Percentiles rank a stretch among this genome's conserved stretches.
Evolutionary conservation across 768 basidiomycete genomes (phyloP).

Genomic region (Lentinula guzmanii): DNA sequence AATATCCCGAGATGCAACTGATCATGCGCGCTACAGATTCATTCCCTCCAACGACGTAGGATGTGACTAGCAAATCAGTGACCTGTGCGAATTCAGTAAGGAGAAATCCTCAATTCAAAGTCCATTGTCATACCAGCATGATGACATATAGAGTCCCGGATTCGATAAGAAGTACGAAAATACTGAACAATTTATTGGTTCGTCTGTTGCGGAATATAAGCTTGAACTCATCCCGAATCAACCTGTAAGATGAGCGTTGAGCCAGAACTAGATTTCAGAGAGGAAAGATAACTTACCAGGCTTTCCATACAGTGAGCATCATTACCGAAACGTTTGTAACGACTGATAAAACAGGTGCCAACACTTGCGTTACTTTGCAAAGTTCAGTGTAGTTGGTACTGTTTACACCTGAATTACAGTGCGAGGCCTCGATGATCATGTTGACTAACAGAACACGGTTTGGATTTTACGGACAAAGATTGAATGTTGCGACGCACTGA

Average conservation of each 20-base stretch:
- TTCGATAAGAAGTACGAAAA: slow-evolving; percentile 1
- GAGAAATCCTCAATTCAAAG: not conserved
- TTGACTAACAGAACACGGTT: not conserved
- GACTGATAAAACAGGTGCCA: not conserved
- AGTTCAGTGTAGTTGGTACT: not conserved
- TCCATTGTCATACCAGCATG: not conserved
- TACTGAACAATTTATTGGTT: not conserved
- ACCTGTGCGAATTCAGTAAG: not conserved
- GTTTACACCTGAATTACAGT: not conserved
- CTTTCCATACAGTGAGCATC: slow-evolving; percentile 2
- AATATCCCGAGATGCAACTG: slow-evolving; percentile 1
- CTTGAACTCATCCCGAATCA: not conserved
- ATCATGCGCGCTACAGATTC: slow-evolving; percentile 2
- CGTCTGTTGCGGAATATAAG: not conserved
- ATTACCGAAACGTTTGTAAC: slow-evolving; percentile 1
- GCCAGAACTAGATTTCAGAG: not conserved
- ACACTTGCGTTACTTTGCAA: not conserved
- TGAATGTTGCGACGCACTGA: not conserved
- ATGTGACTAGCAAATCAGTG: not conserved
- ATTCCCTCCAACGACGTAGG: not conserved
- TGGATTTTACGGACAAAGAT: not conserved
- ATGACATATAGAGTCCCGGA: slow-evolving; percentile 1
- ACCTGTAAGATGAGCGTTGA: not conserved
- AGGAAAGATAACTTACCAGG: not conserved
- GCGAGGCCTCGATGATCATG: not conserved